Base-by-base conservation (phyloP, 495 filamentous ascomycete genomes). In the Letharia lupina region DNA sequence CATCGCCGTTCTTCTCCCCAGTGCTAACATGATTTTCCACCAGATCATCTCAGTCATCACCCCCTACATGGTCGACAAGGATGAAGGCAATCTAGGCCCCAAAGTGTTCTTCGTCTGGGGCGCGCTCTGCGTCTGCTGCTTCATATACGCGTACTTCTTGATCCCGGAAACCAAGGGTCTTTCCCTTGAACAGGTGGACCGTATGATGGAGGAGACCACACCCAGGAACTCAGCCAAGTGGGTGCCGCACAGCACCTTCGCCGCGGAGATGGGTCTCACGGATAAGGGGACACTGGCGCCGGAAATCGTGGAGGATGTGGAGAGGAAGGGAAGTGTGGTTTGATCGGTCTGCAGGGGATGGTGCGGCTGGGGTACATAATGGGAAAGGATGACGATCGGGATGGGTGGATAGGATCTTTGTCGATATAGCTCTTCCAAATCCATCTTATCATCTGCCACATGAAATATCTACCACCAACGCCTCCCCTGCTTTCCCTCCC, bases 51-150 rank as follows among this genome's bases (percentile, higher is more conserved):
- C 79, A 67, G 81, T 88, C 72, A 86, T 89, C 71, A 90, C 86
- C 6, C 88, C 88, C 35, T 90, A 89, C 81, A 85, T 91, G 77
- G 84, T 88, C 35, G 85, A 83, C 72, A 65, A 71, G 39, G 78
- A 83, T 61, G 76, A 83, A 62, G 87, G 82, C 70, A 87, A 90
- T 76, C 78, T 92, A 59, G 83, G 83, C 66, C 79, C 85, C 73
- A 87, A 87, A 69, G 86, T 93, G 70, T 93, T 92, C 81, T 91
- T 89, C 77, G 80, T 90, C 70, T 91, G 88, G 88, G 88, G 87
- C 57, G 78, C 78, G 57, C 84, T 88, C 60, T 89, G 88, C 79
- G 78, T 81, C 48, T 62, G 75, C 65, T 86, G 83, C 69, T 78
- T 87, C 65, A 33, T 89, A 71, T 91, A 86, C 79, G 83, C 88